phyloP scores from a whole-genome alignment of 2,329 filamentous ascomycete genomes.

The Akanthomyces dipterigenus region DNA sequence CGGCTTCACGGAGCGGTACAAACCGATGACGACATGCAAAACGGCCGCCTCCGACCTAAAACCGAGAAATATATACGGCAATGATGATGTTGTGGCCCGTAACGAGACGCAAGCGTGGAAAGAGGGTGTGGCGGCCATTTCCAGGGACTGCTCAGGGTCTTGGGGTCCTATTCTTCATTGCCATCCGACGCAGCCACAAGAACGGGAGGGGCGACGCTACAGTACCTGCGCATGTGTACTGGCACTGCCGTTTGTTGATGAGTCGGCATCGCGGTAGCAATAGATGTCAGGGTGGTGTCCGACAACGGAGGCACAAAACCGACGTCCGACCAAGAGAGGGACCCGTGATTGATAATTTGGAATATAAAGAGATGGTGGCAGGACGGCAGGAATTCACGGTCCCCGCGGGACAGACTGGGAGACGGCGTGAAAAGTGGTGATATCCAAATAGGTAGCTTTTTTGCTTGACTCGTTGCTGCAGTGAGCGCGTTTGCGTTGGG shows the following conservation, averaged over 20 bases:
- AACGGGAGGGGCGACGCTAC: background rate
- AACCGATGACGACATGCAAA: background rate
- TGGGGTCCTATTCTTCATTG: background rate
- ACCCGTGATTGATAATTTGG: background rate
- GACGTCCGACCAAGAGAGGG: background rate
- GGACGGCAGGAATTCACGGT: background rate
- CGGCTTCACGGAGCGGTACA: constrained; percentile 3
- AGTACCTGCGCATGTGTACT: background rate
- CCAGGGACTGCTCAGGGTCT: background rate
- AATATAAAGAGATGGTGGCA: background rate
- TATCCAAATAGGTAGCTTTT: background rate
- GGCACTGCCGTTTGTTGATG: background rate
- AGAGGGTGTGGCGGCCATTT: background rate
- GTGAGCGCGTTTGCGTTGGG: background rate
- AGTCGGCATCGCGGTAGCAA: background rate
- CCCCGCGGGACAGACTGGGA: background rate
- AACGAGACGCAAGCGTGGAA: background rate
- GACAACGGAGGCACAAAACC: background rate
- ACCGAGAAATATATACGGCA: background rate
- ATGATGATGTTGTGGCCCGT: background rate
- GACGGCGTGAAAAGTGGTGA: background rate
- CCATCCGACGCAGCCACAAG: background rate
- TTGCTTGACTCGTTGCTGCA: background rate
- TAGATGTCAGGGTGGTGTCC: background rate
- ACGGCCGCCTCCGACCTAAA: constrained; percentile 10